Evolutionary conservation across 441 rosid genomes (phyloP).

Genomic region (Erodium texanum): DNA sequence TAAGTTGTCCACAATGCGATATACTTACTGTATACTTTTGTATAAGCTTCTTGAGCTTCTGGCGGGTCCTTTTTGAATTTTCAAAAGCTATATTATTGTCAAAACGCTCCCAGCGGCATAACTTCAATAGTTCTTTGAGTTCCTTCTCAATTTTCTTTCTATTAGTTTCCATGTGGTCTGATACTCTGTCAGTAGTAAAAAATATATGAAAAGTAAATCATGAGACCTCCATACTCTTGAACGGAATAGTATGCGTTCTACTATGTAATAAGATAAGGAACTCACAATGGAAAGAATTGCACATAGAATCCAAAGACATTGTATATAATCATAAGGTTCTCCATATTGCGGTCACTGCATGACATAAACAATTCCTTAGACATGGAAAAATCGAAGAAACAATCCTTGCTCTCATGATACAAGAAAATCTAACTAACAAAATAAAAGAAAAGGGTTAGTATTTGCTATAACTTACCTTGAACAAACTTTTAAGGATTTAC

Average conservation of each 20-base stretch:
- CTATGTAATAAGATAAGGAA: slow-evolving; percentile 12
- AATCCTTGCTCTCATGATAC: background rate
- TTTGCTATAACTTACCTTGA: slow-evolving; percentile 46
- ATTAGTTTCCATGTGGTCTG: slow-evolving; percentile 48
- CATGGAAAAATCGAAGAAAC: slow-evolving; percentile 9
- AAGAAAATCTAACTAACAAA: background rate
- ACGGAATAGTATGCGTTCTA: slow-evolving; percentile 7
- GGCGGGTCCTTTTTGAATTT: slow-evolving; percentile 54
- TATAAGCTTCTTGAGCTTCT: slow-evolving; percentile 69
- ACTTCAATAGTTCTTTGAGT: slow-evolving; percentile 58
- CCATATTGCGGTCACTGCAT: slow-evolving; percentile 55
- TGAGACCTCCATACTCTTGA: slow-evolving; percentile 14
- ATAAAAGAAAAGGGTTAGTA: background rate
- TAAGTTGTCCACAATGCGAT: background rate
- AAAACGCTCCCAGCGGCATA: slow-evolving; percentile 73
- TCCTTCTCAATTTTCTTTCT: slow-evolving; percentile 52
- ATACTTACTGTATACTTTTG: slow-evolving; percentile 72
- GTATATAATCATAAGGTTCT: slow-evolving; percentile 59
- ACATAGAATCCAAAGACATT: slow-evolving; percentile 77
- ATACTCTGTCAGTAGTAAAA: slow-evolving; percentile 41
- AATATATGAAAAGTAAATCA: slow-evolving; percentile 7
- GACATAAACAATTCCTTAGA: slow-evolving; percentile 7
- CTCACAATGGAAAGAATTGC: slow-evolving; percentile 84
- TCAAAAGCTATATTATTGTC: slow-evolving; percentile 52
- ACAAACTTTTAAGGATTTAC: slow-evolving; percentile 50